These are phyloP conservation scores for Microglena sp. DNA, from an alignment of 139 green algal genomes.

Conservation along the genomic window DNA sequence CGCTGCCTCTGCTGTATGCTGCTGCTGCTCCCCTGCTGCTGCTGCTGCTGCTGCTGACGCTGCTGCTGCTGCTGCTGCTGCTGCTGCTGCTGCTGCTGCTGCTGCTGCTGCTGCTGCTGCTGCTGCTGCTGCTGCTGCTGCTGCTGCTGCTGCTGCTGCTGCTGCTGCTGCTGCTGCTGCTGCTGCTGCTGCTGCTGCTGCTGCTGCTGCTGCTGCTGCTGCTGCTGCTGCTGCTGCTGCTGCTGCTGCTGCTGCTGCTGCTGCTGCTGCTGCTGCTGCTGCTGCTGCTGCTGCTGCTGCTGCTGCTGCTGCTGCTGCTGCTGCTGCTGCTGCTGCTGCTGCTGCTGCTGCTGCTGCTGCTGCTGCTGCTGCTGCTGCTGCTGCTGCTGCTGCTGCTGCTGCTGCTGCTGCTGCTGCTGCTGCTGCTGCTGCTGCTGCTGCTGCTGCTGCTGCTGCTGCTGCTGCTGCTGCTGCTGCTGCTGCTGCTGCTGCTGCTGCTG, in stretches of 20 bases:
- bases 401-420: slow-evolving; percentile 11
- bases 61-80: slow-evolving; percentile 13
- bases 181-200: slow-evolving; percentile 10
- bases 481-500: slow-evolving; percentile 9
- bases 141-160: slow-evolving; percentile 10
- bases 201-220: slow-evolving; percentile 10
- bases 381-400: slow-evolving; percentile 14
- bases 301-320: slow-evolving; percentile 10
- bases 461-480: slow-evolving; percentile 8
- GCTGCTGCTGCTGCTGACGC: slow-evolving; percentile 7
- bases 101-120: slow-evolving; percentile 9
- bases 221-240: slow-evolving; percentile 9
- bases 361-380: slow-evolving; percentile 10
- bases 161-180: slow-evolving; percentile 9
- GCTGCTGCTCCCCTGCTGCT: slow-evolving; percentile 6
- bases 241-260: slow-evolving; percentile 8
- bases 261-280: slow-evolving; percentile 10
- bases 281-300: slow-evolving; percentile 9
- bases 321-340: slow-evolving; percentile 10
- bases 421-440: slow-evolving; percentile 14
- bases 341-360: slow-evolving; percentile 9
- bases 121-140: slow-evolving; percentile 10
- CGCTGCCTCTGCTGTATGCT: slow-evolving; percentile 6
- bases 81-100: slow-evolving; percentile 12
- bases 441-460: slow-evolving; percentile 12